Evolutionary conservation across 2,329 filamentous ascomycete genomes (phyloP), one percentile per base, ranked within the genome.

Genomic region (Pseudodiploospora longispora): DNA sequence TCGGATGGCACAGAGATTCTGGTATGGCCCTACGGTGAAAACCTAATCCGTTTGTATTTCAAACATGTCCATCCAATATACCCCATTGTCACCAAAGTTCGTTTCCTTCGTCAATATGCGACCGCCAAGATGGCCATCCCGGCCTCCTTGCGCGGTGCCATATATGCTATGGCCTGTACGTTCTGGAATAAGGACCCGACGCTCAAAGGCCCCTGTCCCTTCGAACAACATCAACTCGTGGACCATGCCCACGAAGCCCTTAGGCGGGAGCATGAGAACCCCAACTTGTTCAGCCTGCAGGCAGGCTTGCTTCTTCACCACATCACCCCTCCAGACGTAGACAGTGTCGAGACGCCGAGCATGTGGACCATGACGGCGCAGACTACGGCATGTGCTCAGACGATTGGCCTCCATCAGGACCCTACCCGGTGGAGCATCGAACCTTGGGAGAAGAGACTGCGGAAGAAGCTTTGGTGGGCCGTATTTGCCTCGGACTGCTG

Each of bases 391-490:
- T 66, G 62, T 43, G 69, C 69, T 0, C 70, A 72, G 43, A 69
- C 69, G 52, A 62, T 70, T 10, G 70, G 69, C 5, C 59, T 72
- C 4, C 70, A 73, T 34, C 66, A 64, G 39, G 68, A 72, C 12
- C 62, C 68, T 0, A 52, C 54, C 3, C 45, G 54, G 6, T 74
- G 70, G 70, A 65, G 61, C 34, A 59, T 73, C 33, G 59, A 64
- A 1, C 41, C 51, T 0, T 68, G 67, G 57, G 70, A 73, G 50
- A 69, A 69, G 55, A 61, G 55, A 28, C 36, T 71, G 27, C 60
- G 68, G 6, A 66, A 58, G 47, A 70, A 68, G 50, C 51, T 73
- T 4, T 73, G 69, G 69, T 73, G 69, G 69, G 66, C 64, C 1
- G 61, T 62, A 0, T 69, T 64, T 37, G 50, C 63, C 4, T 59